Percentiles rank a stretch among this genome's conserved stretches.
phyloP scores from a whole-genome alignment of 1,284 basidiomycete species.

The Grifola frondosa region DNA sequence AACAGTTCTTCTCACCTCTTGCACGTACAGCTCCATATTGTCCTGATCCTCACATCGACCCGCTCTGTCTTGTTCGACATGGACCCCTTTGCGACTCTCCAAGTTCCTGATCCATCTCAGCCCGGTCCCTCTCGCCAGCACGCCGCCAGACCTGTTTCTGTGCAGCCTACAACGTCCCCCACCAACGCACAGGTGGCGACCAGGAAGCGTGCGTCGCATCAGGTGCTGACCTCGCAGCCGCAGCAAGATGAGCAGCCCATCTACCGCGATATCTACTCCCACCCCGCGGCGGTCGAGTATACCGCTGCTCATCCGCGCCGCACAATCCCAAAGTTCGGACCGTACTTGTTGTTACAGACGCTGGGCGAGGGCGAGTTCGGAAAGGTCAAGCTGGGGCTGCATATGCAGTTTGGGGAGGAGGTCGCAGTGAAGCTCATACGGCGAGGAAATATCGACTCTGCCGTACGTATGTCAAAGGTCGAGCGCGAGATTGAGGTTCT shows the following conservation, averaged over 20 bases:
- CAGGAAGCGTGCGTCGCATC: constrained; percentile 53
- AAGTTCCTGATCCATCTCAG: constrained; percentile 45
- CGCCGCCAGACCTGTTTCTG: constrained; percentile 42
- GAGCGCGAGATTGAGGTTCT: constrained; percentile 98
- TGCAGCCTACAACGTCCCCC: constrained; percentile 40
- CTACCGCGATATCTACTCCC: constrained; percentile 74
- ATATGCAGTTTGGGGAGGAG: constrained; percentile 94
- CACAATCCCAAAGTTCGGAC: constrained; percentile 90
- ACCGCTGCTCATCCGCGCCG: constrained; percentile 81
- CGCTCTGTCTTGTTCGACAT: constrained; percentile 12
- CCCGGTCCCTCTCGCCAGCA: constrained; percentile 49
- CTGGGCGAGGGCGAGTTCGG: constrained; percentile 99
- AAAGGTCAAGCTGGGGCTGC: constrained; percentile 97
- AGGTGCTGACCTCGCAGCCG: constrained; percentile 45
- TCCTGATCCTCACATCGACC: constrained; percentile 6
- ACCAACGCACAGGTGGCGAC: constrained; percentile 37
- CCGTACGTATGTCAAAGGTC: constrained; percentile 90
- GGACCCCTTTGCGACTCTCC: constrained; percentile 37
- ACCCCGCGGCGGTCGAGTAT: constrained; percentile 87
- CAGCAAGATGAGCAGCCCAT: constrained; percentile 46
- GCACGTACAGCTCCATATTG: constrained; percentile 16
- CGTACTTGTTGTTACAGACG: constrained; percentile 93
- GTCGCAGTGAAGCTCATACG: constrained; percentile 99
- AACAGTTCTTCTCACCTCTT: constrained; percentile 22
- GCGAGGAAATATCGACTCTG: constrained; percentile 87